Evolutionary conservation across 805 yeast genomes (phyloP).

Genomic region (Starmerella etchellsii): DNA sequence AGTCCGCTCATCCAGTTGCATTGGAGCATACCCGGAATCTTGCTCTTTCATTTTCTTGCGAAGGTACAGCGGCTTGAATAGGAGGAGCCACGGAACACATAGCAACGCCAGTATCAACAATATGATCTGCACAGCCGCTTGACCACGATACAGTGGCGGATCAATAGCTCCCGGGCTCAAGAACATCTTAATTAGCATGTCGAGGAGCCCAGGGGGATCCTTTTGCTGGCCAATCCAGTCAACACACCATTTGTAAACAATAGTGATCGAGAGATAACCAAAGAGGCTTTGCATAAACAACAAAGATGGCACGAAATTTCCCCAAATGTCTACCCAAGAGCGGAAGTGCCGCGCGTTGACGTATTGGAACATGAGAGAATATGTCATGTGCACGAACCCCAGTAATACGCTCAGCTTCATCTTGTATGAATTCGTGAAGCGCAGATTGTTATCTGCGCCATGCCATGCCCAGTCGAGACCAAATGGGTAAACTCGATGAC

Average conservation of each 20-base stretch:
- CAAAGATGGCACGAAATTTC: conserved; percentile 87
- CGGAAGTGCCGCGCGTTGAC: conserved; percentile 62
- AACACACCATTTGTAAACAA: conserved; percentile 84
- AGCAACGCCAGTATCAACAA: conserved; percentile 60
- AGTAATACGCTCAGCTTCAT: conserved; percentile 91
- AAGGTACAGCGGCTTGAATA: conserved; percentile 69
- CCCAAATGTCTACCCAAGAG: conserved; percentile 68
- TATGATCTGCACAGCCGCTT: conserved; percentile 58
- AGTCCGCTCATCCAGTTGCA: conserved; percentile 25
- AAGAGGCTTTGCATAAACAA: conserved; percentile 93
- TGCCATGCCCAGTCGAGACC: conserved; percentile 97
- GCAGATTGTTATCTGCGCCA: conserved; percentile 80
- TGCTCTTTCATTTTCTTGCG: conserved; percentile 41
- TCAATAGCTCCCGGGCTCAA: conserved; percentile 80
- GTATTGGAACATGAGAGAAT: conserved; percentile 69
- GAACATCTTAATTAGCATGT: conserved; percentile 94
- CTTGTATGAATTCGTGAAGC: conserved; percentile 89
- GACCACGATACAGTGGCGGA: conserved; percentile 69
- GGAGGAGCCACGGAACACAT: conserved; percentile 87
- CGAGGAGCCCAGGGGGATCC: conserved; percentile 86
- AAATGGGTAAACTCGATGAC: conserved; percentile 52
- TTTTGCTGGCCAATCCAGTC: conserved; percentile 72
- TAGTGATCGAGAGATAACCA: conserved; percentile 77
- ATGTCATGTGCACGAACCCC: conserved; percentile 93
- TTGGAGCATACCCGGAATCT: conserved; percentile 34